Conservation (phyloP, 2,329 filamentous ascomycete species). For the Shiraia bambusicola region DNA sequence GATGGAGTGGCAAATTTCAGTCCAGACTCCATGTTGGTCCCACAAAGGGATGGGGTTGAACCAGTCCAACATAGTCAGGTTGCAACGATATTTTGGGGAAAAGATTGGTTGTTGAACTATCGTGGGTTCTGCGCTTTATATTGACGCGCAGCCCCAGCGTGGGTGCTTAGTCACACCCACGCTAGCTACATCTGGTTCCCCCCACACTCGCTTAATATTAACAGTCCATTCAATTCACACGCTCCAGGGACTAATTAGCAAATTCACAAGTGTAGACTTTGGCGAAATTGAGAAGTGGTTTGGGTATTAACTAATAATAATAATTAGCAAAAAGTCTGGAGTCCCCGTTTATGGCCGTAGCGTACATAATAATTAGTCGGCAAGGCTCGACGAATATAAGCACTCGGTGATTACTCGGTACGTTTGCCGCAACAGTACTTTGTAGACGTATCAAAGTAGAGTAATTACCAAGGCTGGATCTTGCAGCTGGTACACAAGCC, state of each 20-base stretch:
- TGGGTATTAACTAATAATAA: too few relatives aligned
- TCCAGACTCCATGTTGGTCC: not conserved
- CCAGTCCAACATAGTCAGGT: slow-evolving; percentile 15
- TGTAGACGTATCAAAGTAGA: not conserved
- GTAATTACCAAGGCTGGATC: not conserved
- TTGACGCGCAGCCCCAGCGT: too few relatives aligned
- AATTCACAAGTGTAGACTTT: slow-evolving; percentile 16
- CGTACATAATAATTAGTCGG: slow-evolving; percentile 14
- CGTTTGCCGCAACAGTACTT: slow-evolving; percentile 7
- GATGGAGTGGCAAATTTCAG: not conserved
- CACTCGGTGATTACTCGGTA: slow-evolving; percentile 15
- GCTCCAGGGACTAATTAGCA: slow-evolving; percentile 9
- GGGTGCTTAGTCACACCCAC: too few relatives aligned
- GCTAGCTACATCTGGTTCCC: too few relatives aligned
- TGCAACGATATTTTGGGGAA: too few relatives aligned
- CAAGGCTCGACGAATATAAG: slow-evolving; percentile 18
- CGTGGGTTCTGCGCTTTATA: too few relatives aligned
- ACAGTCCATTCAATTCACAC: too few relatives aligned
- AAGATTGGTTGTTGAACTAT: too few relatives aligned
- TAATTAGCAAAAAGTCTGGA: slow-evolving; percentile 26
- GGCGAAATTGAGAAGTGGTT: slow-evolving; percentile 26
- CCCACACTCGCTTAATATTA: too few relatives aligned
- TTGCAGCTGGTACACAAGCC: not conserved
- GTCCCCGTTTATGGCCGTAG: slow-evolving; percentile 32
- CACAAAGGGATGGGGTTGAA: slow-evolving; percentile 6